Conservation (phyloP, 2,329 filamentous ascomycete species). For the Fusarium subtropicale region DNA sequence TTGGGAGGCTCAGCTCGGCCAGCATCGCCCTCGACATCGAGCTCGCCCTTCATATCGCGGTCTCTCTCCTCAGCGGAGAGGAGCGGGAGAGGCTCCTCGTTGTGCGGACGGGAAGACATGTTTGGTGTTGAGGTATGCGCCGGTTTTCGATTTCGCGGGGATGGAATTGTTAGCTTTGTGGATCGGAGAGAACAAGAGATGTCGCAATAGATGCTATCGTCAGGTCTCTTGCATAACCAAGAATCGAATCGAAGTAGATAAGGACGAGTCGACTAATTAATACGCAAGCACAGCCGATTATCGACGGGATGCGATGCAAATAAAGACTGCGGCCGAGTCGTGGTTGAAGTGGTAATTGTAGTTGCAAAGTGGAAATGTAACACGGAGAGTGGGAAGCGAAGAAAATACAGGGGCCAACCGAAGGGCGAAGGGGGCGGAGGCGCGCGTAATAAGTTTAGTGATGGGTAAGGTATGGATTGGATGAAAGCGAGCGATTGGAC, state of each 20-base stretch:
- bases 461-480: constrained; percentile 11
- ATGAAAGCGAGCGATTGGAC: constrained; percentile 39
- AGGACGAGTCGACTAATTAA: constrained; percentile 17
- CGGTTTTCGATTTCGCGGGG: constrained; percentile 19
- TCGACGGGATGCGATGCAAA: constrained; percentile 28
- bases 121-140: constrained; percentile 28
- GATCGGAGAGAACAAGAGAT: constrained; percentile 1
- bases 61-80: constrained; percentile 50
- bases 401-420: constrained; percentile 40
- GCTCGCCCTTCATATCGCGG: constrained; percentile 47
- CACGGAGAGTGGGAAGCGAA: constrained; percentile 39
- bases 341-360: constrained; percentile 24
- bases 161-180: constrained; percentile 13
- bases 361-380: constrained; percentile 39
- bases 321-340: constrained; percentile 19
- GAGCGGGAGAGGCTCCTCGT: constrained; percentile 50
- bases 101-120: constrained; percentile 52
- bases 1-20: constrained; percentile 46
- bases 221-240: constrained; percentile 25
- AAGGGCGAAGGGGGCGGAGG: constrained; percentile 30
- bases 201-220: constrained; percentile 14
- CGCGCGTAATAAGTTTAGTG: constrained; percentile 29
- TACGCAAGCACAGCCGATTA: constrained; percentile 28
- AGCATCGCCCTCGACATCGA: constrained; percentile 51
- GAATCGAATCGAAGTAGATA: constrained; percentile 4